Base-by-base conservation (phyloP, 2,329 filamentous ascomycete genomes). In the Colletotrichum tropicale region DNA sequence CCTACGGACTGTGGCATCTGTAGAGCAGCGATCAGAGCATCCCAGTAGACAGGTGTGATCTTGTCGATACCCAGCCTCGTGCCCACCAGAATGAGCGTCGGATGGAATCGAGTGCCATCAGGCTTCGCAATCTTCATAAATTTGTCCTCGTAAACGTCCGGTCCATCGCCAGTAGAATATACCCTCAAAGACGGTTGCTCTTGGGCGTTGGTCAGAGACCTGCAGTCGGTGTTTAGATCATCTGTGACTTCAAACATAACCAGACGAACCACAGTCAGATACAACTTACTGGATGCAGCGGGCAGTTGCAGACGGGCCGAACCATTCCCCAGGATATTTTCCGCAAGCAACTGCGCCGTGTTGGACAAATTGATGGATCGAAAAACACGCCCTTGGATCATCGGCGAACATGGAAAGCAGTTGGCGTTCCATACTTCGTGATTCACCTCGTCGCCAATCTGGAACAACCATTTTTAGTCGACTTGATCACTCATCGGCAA, bases 291-390 rank as follows among this genome's bases (percentile, higher is more conserved):
- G 94, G 79, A 99, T 98, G 84, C 97, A 98, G 72, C 94, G 92
- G 62, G 97, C 96, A 12, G 97, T 98, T 8, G 97, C 97, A 21
- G 96, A 98, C n/a, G 97, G 97, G 0, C 97, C 97, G 85, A 99
- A 99, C 97, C 97, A 99, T 85, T 98, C 95, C 48, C 97, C 97
- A 0, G 97, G 97, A 81, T 98, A 95, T 85, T 98, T 98, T 6
- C 95, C 96, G 84, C 97, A 99, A 4, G 94, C 93, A 43, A 91
- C 89, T 28, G 96, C 96, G 21, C 97, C 97, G 80, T 98, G 94
- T 69, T 93, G 89, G 43, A 99, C 97, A 81, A 99, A 99, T 77
- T 93, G 95, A 81, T 99, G 97, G 79, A 99, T 95, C 2, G 96
- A 98, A 82, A 98, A 98, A 1, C 96, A 95, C 5, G 97, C 96